Conservation (phyloP, 176 grass and related monocot genomes). For the Bromus sterilis region DNA sequence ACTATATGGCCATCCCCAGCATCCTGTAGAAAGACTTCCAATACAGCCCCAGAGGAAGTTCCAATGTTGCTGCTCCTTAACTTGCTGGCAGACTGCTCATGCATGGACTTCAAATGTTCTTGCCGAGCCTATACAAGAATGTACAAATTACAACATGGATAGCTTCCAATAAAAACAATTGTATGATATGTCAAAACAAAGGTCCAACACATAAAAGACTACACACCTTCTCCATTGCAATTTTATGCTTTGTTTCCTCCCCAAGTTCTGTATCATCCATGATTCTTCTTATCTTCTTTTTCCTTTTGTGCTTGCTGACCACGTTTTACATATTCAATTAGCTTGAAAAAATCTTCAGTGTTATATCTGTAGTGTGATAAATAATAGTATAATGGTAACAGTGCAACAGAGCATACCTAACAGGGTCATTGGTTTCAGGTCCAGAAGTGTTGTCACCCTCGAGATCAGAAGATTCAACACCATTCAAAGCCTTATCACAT, state of each 20-base stretch:
- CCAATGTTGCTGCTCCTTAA: constrained; percentile 28
- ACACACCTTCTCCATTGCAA: constrained; percentile 92
- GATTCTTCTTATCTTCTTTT: constrained; percentile 93
- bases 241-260: constrained; percentile 88
- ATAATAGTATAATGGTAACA: constrained; percentile 1
- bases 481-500: constrained; percentile 57
- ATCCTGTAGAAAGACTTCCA: constrained; percentile 38
- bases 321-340: neutral
- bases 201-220: neutral
- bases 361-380: neutral
- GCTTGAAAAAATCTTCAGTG: neutral
- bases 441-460: constrained; percentile 53
- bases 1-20: constrained; percentile 73
- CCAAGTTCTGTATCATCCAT: constrained; percentile 95
- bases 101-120: constrained; percentile 97
- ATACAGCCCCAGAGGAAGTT: constrained; percentile 31
- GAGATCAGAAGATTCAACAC: constrained; percentile 55
- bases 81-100: constrained; percentile 74
- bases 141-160: constrained; percentile 4
- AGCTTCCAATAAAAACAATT: neutral
- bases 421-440: constrained; percentile 31
- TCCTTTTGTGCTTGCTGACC: constrained; percentile 51
- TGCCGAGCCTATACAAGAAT: constrained; percentile 78
- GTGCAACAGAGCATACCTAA: constrained; percentile 36
- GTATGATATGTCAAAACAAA: neutral